phyloP scores from a whole-genome alignment of 441 rosid genomes.

The Adansonia gregorii region DNA sequence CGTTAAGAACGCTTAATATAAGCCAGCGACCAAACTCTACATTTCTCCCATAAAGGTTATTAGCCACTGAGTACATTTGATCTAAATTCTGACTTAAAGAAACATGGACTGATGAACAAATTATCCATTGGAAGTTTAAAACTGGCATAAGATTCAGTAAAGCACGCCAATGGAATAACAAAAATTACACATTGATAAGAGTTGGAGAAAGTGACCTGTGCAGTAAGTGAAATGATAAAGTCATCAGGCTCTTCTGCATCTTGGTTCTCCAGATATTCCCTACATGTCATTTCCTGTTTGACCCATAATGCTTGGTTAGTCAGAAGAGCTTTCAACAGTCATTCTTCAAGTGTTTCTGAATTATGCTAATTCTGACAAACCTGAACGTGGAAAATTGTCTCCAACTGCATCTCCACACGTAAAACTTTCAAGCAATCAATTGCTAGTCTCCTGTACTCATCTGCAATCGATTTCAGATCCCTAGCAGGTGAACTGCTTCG shows the following conservation, averaged over 20 bases:
- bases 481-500: constrained; percentile 44
- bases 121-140: neutral
- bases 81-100: neutral
- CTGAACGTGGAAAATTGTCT: constrained; percentile 95
- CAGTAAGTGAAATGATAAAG: constrained; percentile 82
- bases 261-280: constrained; percentile 91
- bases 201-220: constrained; percentile 63
- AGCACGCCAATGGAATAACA: neutral
- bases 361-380: constrained; percentile 45
- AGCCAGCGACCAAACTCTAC: constrained; percentile 3
- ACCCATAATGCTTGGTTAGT: constrained; percentile 27
- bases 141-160: neutral
- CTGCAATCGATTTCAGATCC: constrained; percentile 78
- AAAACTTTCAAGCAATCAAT: constrained; percentile 94
- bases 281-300: constrained; percentile 84
- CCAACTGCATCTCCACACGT: constrained; percentile 97
- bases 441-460: constrained; percentile 92
- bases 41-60: neutral
- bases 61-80: neutral
- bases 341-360: constrained; percentile 22
- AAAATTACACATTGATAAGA: neutral
- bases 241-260: constrained; percentile 99
- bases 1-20: neutral
- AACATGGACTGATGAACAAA: neutral
- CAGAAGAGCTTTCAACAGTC: constrained; percentile 26